A percentile compares a stretch with the other conserved stretches of the same genome.
These are phyloP conservation scores for Scedosporium aurantiacum DNA, from an alignment of 2,329 filamentous ascomycete genomes.

Conservation along the genomic window DNA sequence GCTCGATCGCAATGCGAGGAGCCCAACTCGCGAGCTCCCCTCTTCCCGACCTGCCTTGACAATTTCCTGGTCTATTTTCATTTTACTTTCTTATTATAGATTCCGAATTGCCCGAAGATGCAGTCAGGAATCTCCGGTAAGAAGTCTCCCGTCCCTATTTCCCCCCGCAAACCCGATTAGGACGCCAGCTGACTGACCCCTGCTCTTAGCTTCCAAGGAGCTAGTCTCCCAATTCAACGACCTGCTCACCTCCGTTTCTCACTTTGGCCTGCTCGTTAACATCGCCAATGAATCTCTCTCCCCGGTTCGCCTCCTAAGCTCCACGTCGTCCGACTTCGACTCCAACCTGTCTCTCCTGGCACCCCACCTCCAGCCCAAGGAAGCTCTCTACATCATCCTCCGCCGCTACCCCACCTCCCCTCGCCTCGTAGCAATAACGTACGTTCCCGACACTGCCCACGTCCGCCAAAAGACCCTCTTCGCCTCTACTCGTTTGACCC, in stretches of 20 bases:
- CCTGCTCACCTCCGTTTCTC: constrained; percentile 48
- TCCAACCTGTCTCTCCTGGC: constrained; percentile 53
- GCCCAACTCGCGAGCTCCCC: too few species aligned
- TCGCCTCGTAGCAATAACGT: constrained; percentile 61
- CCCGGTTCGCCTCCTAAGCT: constrained; percentile 42
- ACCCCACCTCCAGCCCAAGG: constrained; percentile 52
- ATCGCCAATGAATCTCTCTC: constrained; percentile 60
- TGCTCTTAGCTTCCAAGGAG: constrained; percentile 57
- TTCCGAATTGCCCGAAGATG: constrained; percentile 33
- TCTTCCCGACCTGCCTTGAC: too few species aligned
- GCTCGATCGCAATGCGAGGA: too few species aligned
- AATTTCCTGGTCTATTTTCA: too few species aligned
- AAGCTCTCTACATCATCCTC: constrained; percentile 64
- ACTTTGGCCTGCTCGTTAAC: constrained; percentile 61
- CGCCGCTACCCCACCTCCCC: constrained; percentile 50
- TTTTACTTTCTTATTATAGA: not conserved
- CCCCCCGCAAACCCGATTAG: not conserved
- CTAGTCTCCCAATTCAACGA: constrained; percentile 62
- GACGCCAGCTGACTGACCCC: constrained; percentile 1
- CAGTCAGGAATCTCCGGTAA: constrained; percentile 70
- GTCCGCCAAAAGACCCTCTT: constrained; percentile 84
- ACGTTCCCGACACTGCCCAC: constrained; percentile 66
- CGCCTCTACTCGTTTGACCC: constrained; percentile 63
- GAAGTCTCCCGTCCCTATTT: constrained; percentile 6
- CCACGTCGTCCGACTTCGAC: constrained; percentile 45